Evolutionary conservation across 768 basidiomycete genomes (phyloP), one percentile per base, ranked within the genome.

Genomic region (Rhizopogon vesiculosus): DNA sequence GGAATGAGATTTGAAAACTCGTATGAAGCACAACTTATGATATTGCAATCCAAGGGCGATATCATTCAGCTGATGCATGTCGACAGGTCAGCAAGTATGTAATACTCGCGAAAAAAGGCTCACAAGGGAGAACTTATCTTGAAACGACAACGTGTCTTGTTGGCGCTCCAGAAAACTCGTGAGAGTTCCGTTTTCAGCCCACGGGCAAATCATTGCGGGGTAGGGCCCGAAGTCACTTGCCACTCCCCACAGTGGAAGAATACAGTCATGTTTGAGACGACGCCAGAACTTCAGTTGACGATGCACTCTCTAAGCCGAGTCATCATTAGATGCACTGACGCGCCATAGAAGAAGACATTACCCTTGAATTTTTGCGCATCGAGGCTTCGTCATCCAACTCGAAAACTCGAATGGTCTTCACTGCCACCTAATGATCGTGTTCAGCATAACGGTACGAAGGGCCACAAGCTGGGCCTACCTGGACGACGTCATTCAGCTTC

Each of bases 11-110:
- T 10, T 19, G 13, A 22, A 12, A 46, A 28, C 12, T 4, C 29
- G 5, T 8, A 15, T 9, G 42, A 6, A 4, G n/a, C 16, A 35
- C 35, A 4, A 35, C 74, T 59, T 43, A 76, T 76, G 55, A 55
- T 77, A 76, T 9, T 62, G 45, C 12, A 77, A 60, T 46, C 75
- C 77, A 41, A 71, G 67, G 4, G 72, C 74, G 2, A 76, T 67
- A 55, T 77, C 72, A 46, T 61, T 64, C 8, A 76, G 72, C 76
- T 76, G 33, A 25, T n/a, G n/a, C 38, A 7, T 33, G 10, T 18
- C 22, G 2, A 22, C 22, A n/a, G 22, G n/a, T 49, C 13, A 35
- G 22, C 16, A 18, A 2, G 12, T 3, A 22, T 49, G 48, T 29
- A 18, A 35, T 13, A 18, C 33, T 18, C 0, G 31, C 12, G 16